Evolutionary conservation across 768 basidiomycete species (phyloP), one percentile per base, ranked within the genome.

Genomic region (Cystobasidium ongulense): DNA sequence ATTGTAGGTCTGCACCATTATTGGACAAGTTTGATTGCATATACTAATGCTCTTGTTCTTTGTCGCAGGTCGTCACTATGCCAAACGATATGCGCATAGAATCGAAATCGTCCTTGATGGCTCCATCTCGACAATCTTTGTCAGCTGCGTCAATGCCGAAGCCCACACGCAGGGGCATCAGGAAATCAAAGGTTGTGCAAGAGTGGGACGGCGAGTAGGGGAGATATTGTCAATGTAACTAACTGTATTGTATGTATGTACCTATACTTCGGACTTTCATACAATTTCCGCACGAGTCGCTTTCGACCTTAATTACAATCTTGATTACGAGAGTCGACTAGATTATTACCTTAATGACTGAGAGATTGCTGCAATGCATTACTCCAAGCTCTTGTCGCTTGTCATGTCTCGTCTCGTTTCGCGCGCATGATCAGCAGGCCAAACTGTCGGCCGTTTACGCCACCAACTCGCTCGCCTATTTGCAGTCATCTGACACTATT

Each of bases 21-120:
- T 23, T 29, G 18, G 35, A 4, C n/a, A 0, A 18, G 11, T 18
- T 38, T 15, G 29, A 3, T n/a, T 5, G 17, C 15, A 1, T 36
- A 54, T n/a, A 35, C n/a, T 46, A 8, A 13, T 18, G 25, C 5
- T 33, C 38, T 41, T 54, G 13, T n/a, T 21, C 21, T 25, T 25
- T 10, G 21, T 17, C 29, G 1, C 79, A 94, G 91, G 90, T 99
- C 78, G 95, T 98, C 71, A 95, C 96, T 5, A 82, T 98, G 75
- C 88, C 91, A 80, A 91, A 97, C 82, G 89, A 99, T 78, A 93
- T 99, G 36, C 83, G 97, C 72, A 89, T 90, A 74, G 85, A 95
- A 75, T 92, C 95, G 84, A 97, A 96, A 90, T 92, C 90, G 83
- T 87, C 88, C 74, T 84, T 99, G 74, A 88, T 86, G 83, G 88